Conservation (phyloP, 306 rosid species). For the Amphicarpaea edgeworthii region DNA sequence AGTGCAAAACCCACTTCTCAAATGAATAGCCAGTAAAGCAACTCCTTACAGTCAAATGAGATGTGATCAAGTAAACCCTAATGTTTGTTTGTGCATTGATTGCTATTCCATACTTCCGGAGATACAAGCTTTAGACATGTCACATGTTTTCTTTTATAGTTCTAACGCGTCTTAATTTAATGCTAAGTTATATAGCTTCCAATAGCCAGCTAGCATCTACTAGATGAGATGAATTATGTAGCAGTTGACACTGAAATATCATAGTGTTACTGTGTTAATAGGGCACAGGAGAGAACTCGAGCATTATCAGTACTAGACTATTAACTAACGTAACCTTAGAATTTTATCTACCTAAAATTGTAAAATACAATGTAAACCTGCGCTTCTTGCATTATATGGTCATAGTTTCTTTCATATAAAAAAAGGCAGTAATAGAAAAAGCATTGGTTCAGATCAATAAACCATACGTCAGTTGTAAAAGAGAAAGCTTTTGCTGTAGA, state of each 20-base stretch:
- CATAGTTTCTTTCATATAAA: no score
- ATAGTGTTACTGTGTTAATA: not conserved
- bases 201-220: not conserved
- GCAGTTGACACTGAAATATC: slow-evolving; percentile 3
- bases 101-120: not conserved
- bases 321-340: not conserved
- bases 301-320: not conserved
- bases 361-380: not conserved
- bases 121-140: not conserved
- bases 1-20: not conserved
- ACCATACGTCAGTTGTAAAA: no score
- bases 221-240: not conserved
- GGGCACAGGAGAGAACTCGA: slow-evolving; percentile 3
- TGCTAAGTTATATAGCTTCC: not conserved
- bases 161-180: not conserved
- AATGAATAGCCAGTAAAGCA: not conserved
- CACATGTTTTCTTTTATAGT: not conserved
- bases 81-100: not conserved
- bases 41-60: not conserved
- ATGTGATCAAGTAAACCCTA: not conserved
- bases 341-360: not conserved
- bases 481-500: no score
- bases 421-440: no score
- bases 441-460: no score
- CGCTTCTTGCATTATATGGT: no score